Percentiles rank a stretch among this genome's conserved stretches.
These are phyloP conservation scores for Hypoxylon lienhwacheense DNA, from an alignment of 495 filamentous ascomycete species.

Conservation along the genomic window DNA sequence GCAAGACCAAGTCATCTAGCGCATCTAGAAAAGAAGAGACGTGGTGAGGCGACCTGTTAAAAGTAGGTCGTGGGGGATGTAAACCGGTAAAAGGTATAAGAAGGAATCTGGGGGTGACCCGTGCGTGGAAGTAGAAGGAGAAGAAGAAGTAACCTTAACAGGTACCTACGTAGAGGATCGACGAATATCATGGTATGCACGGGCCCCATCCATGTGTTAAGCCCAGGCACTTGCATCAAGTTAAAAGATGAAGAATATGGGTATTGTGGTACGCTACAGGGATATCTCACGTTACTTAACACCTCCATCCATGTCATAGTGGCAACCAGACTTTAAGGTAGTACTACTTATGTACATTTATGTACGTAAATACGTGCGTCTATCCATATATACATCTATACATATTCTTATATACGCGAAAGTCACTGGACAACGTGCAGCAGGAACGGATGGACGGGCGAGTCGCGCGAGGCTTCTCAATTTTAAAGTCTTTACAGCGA, in stretches of 20 bases:
- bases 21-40: conserved; percentile 21
- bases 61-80: conserved; percentile 20
- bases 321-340: too few species aligned
- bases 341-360: too few species aligned
- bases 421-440: conserved; percentile 30
- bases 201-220: not conserved
- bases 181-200: conserved; percentile 6
- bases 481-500: not conserved
- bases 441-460: too few species aligned
- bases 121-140: conserved; percentile 15
- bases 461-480: conserved; percentile 33
- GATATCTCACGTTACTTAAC: conserved; percentile 1
- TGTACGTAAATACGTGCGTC: too few species aligned
- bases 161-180: too few species aligned
- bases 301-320: too few species aligned
- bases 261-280: too few species aligned
- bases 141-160: too few species aligned
- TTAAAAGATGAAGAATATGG: too few species aligned
- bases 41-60: conserved; percentile 35
- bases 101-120: conserved; percentile 32
- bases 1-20: conserved; percentile 42
- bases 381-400: not conserved
- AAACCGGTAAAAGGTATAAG: not conserved
- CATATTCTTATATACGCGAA: conserved; percentile 13
- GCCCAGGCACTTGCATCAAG: too few species aligned